phyloP scores from a whole-genome alignment of 1,284 basidiomycete genomes.

The Kalmanozyma brasiliensis region DNA sequence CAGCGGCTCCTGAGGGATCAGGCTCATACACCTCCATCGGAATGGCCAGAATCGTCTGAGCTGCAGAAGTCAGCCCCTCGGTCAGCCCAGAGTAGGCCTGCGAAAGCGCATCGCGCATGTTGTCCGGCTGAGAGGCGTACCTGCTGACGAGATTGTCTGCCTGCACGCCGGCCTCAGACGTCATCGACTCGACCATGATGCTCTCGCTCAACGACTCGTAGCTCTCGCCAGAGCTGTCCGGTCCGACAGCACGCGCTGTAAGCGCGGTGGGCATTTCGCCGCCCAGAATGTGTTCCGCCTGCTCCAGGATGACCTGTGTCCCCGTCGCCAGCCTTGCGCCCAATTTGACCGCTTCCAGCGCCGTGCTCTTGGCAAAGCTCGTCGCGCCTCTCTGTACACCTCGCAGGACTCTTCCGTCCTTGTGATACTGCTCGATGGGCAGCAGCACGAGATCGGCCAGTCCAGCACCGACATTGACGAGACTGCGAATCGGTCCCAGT shows the following conservation, averaged over 20 bases:
- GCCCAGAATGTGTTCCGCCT: slow-evolving; percentile 90
- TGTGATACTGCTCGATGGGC: slow-evolving; percentile 96
- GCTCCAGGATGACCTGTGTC: slow-evolving; percentile 95
- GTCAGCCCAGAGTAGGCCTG: slow-evolving; percentile 84
- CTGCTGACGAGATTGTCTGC: slow-evolving; percentile 74
- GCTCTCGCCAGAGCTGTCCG: slow-evolving; percentile 31
- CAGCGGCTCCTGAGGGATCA: slow-evolving; percentile 58
- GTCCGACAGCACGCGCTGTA: slow-evolving; percentile 74
- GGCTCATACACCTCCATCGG: slow-evolving; percentile 99
- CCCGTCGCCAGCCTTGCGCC: slow-evolving; percentile 95
- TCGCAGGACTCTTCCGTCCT: slow-evolving; percentile 89
- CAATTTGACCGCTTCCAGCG: slow-evolving; percentile 91
- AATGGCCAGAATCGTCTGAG: slow-evolving; percentile 96
- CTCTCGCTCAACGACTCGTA: slow-evolving; percentile 33
- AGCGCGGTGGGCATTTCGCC: slow-evolving; percentile 72
- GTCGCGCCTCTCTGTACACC: slow-evolving; percentile 94
- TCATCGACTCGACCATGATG: slow-evolving; percentile 19
- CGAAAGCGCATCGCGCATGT: slow-evolving; percentile 86
- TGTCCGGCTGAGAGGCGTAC: slow-evolving; percentile 88
- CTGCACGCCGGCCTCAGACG: slow-evolving; percentile 1
- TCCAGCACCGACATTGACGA: slow-evolving; percentile 93
- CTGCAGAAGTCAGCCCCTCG: slow-evolving; percentile 80
- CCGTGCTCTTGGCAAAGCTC: slow-evolving; percentile 90
- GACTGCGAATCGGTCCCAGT: slow-evolving; percentile 87
- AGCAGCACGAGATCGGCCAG: slow-evolving; percentile 93